A percentile compares a stretch with the other conserved stretches of the same genome.
These are phyloP conservation scores for Ustilago loliicola DNA, from an alignment of 1,284 basidiomycete genomes.

Conservation along the genomic window DNA sequence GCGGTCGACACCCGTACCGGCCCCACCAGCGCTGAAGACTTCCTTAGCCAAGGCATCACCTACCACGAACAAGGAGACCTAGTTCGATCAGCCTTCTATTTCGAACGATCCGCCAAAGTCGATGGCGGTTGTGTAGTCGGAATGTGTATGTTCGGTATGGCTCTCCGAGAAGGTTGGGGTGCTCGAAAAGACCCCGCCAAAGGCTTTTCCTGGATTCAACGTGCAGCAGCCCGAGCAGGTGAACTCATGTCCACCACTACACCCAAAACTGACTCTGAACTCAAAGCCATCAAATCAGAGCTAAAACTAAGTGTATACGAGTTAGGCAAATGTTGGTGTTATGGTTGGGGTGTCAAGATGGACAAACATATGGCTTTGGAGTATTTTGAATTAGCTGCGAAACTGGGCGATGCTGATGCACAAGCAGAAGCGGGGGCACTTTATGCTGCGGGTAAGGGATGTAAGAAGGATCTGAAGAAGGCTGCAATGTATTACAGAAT, in stretches of 20 bases:
- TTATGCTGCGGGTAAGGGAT: conserved; percentile 82
- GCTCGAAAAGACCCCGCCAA: conserved; percentile 76
- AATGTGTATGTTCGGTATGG: conserved; percentile 91
- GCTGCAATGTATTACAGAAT: conserved; percentile 90
- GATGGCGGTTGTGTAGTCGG: conserved; percentile 86
- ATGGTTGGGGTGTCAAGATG: conserved; percentile 87
- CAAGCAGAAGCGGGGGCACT: conserved; percentile 84
- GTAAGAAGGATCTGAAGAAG: conserved; percentile 87
- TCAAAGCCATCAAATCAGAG: conserved; percentile 76
- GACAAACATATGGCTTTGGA: conserved; percentile 78
- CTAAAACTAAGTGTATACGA: conserved; percentile 90
- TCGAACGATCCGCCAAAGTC: conserved; percentile 82
- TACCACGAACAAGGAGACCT: conserved; percentile 85
- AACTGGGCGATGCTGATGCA: conserved; percentile 86
- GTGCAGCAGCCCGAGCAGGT: conserved; percentile 84
- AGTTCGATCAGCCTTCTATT: conserved; percentile 80
- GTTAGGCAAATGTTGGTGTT: conserved; percentile 90
- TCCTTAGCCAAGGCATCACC: conserved; percentile 76
- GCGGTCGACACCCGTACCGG: conserved; percentile 54
- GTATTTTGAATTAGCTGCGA: conserved; percentile 86
- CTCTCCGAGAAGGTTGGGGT: conserved; percentile 91
- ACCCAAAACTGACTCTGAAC: conserved; percentile 70
- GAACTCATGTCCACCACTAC: conserved; percentile 78
- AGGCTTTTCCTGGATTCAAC: conserved; percentile 85
- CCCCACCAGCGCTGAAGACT: conserved; percentile 56